Conservation (phyloP, 1,139 yeast species). For the Sugiyamaella castrensis region DNA sequence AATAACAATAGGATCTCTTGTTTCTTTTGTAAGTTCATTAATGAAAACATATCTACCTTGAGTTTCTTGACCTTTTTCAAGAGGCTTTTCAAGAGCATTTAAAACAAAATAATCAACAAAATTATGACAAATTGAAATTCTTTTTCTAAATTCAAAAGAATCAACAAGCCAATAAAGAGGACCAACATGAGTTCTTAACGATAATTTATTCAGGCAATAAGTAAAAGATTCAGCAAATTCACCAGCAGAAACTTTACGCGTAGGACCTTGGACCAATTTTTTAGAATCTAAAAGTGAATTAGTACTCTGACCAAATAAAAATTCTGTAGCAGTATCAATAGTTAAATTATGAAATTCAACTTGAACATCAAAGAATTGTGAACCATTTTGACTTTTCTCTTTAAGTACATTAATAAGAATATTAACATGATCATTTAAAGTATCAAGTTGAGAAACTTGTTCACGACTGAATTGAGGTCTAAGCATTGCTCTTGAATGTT, state of each 20-base stretch:
- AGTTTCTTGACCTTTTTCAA: constrained; percentile 22
- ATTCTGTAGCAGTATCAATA: constrained; percentile 58
- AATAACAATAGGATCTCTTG: constrained; percentile 46
- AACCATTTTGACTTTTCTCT: constrained; percentile 25
- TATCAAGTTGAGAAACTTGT: constrained; percentile 49
- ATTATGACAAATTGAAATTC: constrained; percentile 28
- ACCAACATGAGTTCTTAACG: constrained; percentile 15
- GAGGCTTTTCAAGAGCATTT: constrained; percentile 27
- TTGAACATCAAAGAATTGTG: constrained; percentile 47
- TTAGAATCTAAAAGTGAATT: constrained; percentile 22
- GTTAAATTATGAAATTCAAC: constrained; percentile 50
- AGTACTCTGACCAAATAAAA: constrained; percentile 54
- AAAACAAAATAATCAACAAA: constrained; percentile 36
- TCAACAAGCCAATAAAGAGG: constrained; percentile 41
- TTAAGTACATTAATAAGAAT: constrained; percentile 32
- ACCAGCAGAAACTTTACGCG: constrained; percentile 24
- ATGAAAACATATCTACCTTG: constrained; percentile 29
- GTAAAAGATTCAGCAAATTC: constrained; percentile 50
- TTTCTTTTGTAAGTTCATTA: constrained; percentile 48
- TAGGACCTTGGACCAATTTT: constrained; percentile 23
- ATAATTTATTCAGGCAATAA: constrained; percentile 36
- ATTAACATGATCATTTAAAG: constrained; percentile 49
- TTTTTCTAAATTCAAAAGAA: constrained; percentile 36
- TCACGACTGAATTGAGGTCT: constrained; percentile 58
- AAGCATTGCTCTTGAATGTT: constrained; percentile 54